Conservation (phyloP, 495 filamentous ascomycete genomes). For the Aspergillus mulundensis region DNA sequence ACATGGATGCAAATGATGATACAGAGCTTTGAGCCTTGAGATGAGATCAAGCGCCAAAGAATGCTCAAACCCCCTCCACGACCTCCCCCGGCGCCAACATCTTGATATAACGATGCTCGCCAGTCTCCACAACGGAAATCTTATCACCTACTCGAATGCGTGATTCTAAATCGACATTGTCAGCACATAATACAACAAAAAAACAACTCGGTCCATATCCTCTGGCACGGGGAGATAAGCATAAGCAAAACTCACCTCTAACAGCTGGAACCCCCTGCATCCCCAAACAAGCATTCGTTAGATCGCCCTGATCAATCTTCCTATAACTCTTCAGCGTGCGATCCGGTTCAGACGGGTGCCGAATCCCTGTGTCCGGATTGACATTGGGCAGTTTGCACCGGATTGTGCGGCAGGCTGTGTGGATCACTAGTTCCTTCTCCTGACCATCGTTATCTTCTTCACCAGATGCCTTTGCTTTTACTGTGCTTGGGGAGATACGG, state of each 20-base stretch:
- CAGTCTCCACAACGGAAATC: conserved; percentile 55
- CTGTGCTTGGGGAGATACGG: conserved; percentile 36
- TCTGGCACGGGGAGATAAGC: neutral
- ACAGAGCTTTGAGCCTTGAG: no score
- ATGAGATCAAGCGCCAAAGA: no score
- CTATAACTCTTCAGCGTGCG: conserved; percentile 64
- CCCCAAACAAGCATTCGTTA: conserved; percentile 68
- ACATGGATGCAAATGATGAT: no score
- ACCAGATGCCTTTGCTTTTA: neutral
- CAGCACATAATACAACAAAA: no score
- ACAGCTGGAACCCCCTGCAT: conserved; percentile 73
- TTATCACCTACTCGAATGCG: conserved; percentile 56
- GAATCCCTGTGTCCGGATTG: conserved; percentile 65
- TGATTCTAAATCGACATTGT: conserved; percentile 26
- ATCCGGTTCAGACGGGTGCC: conserved; percentile 70
- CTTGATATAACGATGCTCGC: conserved; percentile 60
- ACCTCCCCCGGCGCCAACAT: conserved; percentile 40
- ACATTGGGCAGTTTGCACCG: conserved; percentile 85
- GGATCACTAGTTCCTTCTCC: conserved; percentile 25
- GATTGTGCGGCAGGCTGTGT: conserved; percentile 69
- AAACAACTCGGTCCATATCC: no score
- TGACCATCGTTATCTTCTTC: neutral
- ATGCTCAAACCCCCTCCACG: conserved; percentile 31
- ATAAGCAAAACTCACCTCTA: conserved; percentile 18
- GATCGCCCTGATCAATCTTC: conserved; percentile 69